These are phyloP conservation scores for Wickerhamia fluorescens DNA, from an alignment of 805 yeast genomes.

Conservation along the genomic window DNA sequence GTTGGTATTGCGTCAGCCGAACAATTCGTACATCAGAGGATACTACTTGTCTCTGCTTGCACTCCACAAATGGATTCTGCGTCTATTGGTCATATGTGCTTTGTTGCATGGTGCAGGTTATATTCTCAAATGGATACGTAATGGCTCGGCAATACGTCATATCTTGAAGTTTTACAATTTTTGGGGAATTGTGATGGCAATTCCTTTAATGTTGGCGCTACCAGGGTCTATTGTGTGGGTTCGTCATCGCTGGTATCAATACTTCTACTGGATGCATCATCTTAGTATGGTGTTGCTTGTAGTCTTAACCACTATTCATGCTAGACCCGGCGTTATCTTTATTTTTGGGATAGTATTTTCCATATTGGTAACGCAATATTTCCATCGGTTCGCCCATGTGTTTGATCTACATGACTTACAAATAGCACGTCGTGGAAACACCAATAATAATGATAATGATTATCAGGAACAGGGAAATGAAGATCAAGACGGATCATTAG, in stretches of 20 bases:
- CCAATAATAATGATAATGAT: no score
- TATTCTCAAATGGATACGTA: conserved; percentile 39
- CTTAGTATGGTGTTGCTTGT: conserved; percentile 41
- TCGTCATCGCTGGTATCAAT: conserved; percentile 42
- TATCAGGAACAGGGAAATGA: no score
- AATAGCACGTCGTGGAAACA: no score
- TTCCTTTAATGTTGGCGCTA: conserved; percentile 28
- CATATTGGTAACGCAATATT: conserved; percentile 30
- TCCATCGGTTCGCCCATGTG: conserved; percentile 20
- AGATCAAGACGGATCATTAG: no score
- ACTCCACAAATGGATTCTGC: conserved; percentile 67
- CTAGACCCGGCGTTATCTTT: conserved; percentile 58
- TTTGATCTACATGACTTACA: no score
- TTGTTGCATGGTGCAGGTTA: conserved; percentile 49
- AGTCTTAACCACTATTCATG: conserved; percentile 47
- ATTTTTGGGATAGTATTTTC: conserved; percentile 16
- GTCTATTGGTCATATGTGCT: conserved; percentile 42
- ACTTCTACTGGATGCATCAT: conserved; percentile 54
- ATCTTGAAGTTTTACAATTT: conserved; percentile 36
- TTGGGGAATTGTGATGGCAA: conserved; percentile 43
- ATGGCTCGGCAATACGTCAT: conserved; percentile 25
- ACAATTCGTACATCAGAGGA: conserved; percentile 9
- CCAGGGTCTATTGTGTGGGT: conserved; percentile 42
- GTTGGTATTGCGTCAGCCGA: conserved; percentile 46
- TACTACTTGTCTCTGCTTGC: conserved; percentile 49